These are phyloP conservation scores for Testicularia cyperi DNA, from an alignment of 1,284 basidiomycete species.

Conservation along the genomic window DNA sequence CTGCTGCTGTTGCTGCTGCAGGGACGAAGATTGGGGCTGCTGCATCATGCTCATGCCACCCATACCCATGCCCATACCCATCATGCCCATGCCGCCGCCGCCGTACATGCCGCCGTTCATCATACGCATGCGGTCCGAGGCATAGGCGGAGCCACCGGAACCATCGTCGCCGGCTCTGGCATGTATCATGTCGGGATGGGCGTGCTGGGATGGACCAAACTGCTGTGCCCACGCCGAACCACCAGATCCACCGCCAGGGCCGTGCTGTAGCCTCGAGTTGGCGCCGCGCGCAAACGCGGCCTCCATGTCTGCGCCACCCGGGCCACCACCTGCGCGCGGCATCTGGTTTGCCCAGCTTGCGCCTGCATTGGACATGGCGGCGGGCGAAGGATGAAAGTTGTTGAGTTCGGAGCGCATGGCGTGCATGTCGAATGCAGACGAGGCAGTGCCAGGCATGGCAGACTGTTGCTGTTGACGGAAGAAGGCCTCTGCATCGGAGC, in stretches of 20 bases:
- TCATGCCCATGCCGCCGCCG: conserved; percentile 19
- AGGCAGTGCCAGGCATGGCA: conserved; percentile 11
- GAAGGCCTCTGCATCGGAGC: conserved; percentile 52
- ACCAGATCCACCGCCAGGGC: no score
- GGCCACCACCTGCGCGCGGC: conserved; percentile 22
- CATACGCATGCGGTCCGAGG: conserved; percentile 25
- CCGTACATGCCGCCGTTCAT: conserved; percentile 30
- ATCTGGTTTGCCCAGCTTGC: conserved; percentile 51
- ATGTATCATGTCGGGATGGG: conserved; percentile 7
- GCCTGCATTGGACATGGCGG: conserved; percentile 4
- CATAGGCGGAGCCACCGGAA: conserved; percentile 7
- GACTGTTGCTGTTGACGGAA: conserved; percentile 42
- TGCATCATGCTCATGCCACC: conserved; percentile 23
- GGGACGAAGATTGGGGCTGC: conserved; percentile 3
- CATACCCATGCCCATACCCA: conserved; percentile 46
- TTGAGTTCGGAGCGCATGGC: conserved; percentile 41
- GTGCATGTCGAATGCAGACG: conserved; percentile 47
- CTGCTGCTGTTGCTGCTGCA: conserved; percentile 14
- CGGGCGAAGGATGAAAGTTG: conserved; percentile 8
- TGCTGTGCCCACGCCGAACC: conserved; percentile 46
- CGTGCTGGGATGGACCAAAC: conserved; percentile 21
- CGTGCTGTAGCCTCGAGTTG: no score
- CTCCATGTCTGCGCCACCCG: conserved; percentile 35
- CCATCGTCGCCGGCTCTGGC: background rate
- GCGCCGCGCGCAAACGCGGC: conserved; percentile 36